A percentile compares a stretch with the other conserved stretches of the same genome.
These are phyloP conservation scores for Eudorina sp. DNA, from an alignment of 139 green algal genomes.

Conservation along the genomic window DNA sequence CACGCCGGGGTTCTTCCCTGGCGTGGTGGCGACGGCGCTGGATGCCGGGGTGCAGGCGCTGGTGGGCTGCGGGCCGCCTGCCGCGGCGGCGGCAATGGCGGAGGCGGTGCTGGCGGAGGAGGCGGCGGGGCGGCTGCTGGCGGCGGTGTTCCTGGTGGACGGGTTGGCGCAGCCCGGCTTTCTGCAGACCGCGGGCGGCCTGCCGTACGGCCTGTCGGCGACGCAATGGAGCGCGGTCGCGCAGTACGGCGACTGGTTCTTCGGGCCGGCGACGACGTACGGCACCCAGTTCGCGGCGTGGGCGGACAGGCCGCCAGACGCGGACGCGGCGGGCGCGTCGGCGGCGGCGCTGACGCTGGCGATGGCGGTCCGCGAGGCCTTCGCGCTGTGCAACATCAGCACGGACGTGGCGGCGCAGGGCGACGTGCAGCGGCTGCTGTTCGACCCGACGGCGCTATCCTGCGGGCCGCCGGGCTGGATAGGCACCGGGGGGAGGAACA, in stretches of 20 bases:
- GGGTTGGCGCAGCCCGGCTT: neutral
- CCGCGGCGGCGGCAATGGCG: neutral
- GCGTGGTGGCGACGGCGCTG: neutral
- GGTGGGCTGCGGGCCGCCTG: neutral
- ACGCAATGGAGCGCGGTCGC: neutral
- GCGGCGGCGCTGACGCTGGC: conserved; percentile 29
- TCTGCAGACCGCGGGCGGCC: neutral
- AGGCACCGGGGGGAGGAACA: neutral
- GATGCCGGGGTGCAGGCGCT: neutral
- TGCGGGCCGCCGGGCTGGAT: neutral
- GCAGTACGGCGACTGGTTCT: conserved; percentile 17
- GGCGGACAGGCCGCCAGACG: neutral
- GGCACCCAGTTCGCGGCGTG: neutral
- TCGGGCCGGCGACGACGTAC: neutral
- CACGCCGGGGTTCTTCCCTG: neutral
- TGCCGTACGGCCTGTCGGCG: neutral
- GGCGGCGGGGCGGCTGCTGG: neutral
- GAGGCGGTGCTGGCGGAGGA: neutral
- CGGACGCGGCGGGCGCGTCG: conserved; percentile 21
- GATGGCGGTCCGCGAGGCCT: neutral
- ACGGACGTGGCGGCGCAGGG: neutral
- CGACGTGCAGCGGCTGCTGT: conserved; percentile 7
- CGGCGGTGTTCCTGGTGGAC: neutral
- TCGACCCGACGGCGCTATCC: neutral
- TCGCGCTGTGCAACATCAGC: conserved; percentile 10